Conservation (phyloP, 1,139 yeast genomes). For the Saccharomyces hybrid region DNA sequence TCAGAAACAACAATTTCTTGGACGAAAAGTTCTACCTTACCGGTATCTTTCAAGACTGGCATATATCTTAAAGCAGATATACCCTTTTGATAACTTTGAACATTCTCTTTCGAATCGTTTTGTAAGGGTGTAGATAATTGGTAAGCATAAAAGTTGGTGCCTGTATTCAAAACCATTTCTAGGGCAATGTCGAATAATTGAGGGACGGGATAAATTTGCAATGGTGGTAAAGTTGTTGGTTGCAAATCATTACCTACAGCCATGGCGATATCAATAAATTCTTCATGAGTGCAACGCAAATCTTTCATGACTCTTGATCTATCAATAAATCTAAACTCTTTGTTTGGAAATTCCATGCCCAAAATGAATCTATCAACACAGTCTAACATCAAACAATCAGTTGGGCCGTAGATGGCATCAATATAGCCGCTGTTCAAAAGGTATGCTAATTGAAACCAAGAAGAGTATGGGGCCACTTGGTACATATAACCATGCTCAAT, state of each 20-base stretch:
- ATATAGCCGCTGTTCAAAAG: conserved; percentile 47
- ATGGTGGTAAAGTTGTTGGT: conserved; percentile 55
- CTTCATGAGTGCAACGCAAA: conserved; percentile 52
- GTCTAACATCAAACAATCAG: conserved; percentile 60
- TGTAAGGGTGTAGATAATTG: conserved; percentile 23
- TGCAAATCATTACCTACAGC: conserved; percentile 76
- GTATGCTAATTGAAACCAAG: conserved; percentile 77
- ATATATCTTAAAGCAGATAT: conserved; percentile 46
- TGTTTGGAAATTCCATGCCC: conserved; percentile 60
- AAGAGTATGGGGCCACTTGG: conserved; percentile 74
- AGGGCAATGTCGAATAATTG: conserved; percentile 36
- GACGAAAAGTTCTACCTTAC: conserved; percentile 59
- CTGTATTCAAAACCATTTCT: conserved; percentile 40
- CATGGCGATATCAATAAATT: conserved; percentile 62
- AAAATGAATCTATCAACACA: conserved; percentile 65
- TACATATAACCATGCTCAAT: conserved; percentile 53
- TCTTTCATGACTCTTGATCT: conserved; percentile 53
- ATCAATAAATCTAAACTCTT: conserved; percentile 57
- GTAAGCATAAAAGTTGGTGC: conserved; percentile 39
- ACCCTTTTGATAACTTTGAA: conserved; percentile 45
- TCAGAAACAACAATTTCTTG: conserved; percentile 42
- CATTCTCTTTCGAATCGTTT: conserved; percentile 15
- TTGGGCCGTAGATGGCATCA: conserved; percentile 79
- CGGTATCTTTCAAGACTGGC: conserved; percentile 66
- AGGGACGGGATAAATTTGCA: conserved; percentile 34